phyloP scores from a whole-genome alignment of 768 basidiomycete genomes.

The Tremella yokohamensis region DNA sequence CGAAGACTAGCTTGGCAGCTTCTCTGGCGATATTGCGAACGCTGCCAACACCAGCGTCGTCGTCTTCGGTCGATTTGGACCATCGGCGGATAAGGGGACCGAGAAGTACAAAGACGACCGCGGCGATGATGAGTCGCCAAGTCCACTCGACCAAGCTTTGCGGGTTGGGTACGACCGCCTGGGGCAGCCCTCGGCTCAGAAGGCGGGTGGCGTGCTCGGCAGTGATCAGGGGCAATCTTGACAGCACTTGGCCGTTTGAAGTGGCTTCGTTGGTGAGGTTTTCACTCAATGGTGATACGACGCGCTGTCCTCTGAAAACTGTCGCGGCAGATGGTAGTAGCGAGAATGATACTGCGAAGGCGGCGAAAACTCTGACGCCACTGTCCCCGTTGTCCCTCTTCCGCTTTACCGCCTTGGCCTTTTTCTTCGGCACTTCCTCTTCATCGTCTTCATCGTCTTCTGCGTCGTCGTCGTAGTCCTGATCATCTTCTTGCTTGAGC shows the following conservation, averaged over 20 bases:
- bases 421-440: constrained; percentile 23
- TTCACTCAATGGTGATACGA: background rate
- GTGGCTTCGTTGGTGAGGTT: constrained; percentile 1
- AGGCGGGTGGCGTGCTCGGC: constrained; percentile 41
- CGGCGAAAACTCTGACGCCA: constrained; percentile 36
- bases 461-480: constrained; percentile 25
- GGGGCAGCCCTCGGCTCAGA: constrained; percentile 27
- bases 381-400: constrained; percentile 8
- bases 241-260: constrained; percentile 32
- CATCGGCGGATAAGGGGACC: constrained; percentile 29
- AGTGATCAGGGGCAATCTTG: constrained; percentile 38
- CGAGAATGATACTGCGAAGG: constrained; percentile 43
- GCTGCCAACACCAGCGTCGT: constrained; percentile 13
- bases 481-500: constrained; percentile 16
- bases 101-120: constrained; percentile 28
- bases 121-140: constrained; percentile 37
- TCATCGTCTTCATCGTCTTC: constrained; percentile 33
- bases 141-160: constrained; percentile 41
- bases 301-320: constrained; percentile 15
- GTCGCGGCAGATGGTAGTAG: constrained; percentile 40
- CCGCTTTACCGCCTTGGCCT: constrained; percentile 12
- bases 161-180: constrained; percentile 25
- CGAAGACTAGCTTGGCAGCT: constrained; percentile 9
- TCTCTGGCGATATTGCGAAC: constrained; percentile 18
- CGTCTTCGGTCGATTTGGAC: constrained; percentile 8